Evolutionary conservation across 2,329 filamentous ascomycete species (phyloP), one percentile per base, ranked within the genome.

Genomic region (Didymella keratinophila): DNA sequence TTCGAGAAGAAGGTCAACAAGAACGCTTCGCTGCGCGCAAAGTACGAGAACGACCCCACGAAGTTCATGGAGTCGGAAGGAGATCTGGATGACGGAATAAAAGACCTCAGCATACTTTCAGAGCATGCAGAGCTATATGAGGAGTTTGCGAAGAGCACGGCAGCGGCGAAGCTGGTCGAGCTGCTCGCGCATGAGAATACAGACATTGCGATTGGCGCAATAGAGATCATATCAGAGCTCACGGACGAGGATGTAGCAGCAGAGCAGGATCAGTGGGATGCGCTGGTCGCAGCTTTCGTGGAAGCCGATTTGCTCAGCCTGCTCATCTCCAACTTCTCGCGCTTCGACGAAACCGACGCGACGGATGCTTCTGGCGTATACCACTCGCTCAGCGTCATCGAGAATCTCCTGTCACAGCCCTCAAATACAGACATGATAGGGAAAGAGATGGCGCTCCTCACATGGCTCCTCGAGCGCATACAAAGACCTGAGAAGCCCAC

Each of bases 111-210:
- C 42, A 90, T 97, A 64, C 81, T 99, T 1, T 88, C 91, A 5
- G 93, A 99, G 70, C 91, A 98, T 72, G 85, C 93, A 3, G 89
- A 91, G 60, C 83, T 97, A 20, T 97, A 95, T 76, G 81, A 81
- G 12, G 91, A 96, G 61, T 93, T 97, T 70, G 88, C 89, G 30
- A 88, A 87, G 65, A 81, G 93, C 50, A 90, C 91, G 20, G 90
- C 87, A 58, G 87, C 88, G 0, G 85, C 79, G 4, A 93, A 89
- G 53, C 78, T 99, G 49, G 92, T 96, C 1, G 86, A 89, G 2
- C 78, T 99, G 51, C 81, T 99, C 47, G 89, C 94, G 16, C 95
- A 99, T 75, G 95, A 99, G 70, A 99, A 99, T 75, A 94, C 93
- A 0, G 95, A 99, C 72, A 96, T 99, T 64, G 93, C 95, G 11